phyloP scores from a whole-genome alignment of 2,329 filamentous ascomycete species.

The Aspergillus glaucus region DNA sequence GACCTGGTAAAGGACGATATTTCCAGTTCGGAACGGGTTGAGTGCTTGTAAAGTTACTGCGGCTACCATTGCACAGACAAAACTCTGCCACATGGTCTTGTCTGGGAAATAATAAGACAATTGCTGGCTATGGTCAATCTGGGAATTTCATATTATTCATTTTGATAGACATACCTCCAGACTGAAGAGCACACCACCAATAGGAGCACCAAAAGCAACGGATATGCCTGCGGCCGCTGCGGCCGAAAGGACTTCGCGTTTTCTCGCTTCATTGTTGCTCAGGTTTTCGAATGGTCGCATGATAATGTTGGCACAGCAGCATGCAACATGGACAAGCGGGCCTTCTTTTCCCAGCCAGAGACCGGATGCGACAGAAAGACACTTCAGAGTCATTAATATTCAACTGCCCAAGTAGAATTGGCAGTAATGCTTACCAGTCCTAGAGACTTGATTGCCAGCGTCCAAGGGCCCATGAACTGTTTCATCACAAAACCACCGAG shows the following conservation, averaged over 20 bases:
- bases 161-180: conserved; percentile 58
- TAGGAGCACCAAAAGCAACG: conserved; percentile 87
- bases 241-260: conserved; percentile 86
- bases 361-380: conserved; percentile 83
- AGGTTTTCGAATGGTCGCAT: conserved; percentile 82
- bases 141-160: conserved; percentile 5
- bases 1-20: conserved; percentile 93
- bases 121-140: conserved; percentile 49
- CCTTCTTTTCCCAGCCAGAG: conserved; percentile 98
- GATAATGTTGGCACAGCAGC: conserved; percentile 90
- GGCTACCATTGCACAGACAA: conserved; percentile 98
- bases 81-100: conserved; percentile 99
- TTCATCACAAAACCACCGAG: conserved; percentile 89
- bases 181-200: conserved; percentile 90
- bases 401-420: conserved; percentile 6
- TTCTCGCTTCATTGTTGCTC: conserved; percentile 85
- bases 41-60: conserved; percentile 87
- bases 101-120: conserved; percentile 96
- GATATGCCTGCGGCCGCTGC: conserved; percentile 89
- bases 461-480: conserved; percentile 81
- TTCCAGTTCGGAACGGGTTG: conserved; percentile 90
- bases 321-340: conserved; percentile 89
- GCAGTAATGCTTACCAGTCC: conserved; percentile 58
- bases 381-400: conserved; percentile 46
- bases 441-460: conserved; percentile 79